Conservation (phyloP, 306 rosid species). For the Trifolium pratense region DNA sequence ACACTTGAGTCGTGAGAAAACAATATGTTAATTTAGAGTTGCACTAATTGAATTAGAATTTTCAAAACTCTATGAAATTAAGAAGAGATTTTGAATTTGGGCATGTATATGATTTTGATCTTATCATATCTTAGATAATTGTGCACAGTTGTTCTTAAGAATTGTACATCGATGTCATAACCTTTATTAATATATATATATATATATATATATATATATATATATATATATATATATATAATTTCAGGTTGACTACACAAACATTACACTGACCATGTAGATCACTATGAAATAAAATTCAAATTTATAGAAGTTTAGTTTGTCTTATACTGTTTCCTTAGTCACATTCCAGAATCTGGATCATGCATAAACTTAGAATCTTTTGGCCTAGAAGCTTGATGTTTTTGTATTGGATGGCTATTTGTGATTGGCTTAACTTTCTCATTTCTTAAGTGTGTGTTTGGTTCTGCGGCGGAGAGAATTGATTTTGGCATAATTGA, state of each 20-base stretch:
- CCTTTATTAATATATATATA: constrained; percentile 16
- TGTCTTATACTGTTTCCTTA: constrained; percentile 38
- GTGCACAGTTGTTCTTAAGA: constrained; percentile 19
- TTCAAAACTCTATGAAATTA: constrained; percentile 25
- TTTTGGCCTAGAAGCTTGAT: constrained; percentile 40
- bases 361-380: constrained; percentile 22
- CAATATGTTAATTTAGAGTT: no score
- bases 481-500: no score
- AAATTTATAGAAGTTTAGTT: constrained; percentile 19
- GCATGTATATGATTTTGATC: constrained; percentile 9
- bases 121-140: constrained; percentile 35
- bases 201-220: no score
- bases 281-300: constrained; percentile 35
- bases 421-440: constrained; percentile 26
- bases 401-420: constrained; percentile 20
- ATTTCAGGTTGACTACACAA: constrained; percentile 33
- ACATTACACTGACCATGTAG: constrained; percentile 39
- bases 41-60: constrained; percentile 20
- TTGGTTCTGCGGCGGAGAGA: no score
- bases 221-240: no score
- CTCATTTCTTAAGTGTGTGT: no score
- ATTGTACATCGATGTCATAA: not conserved
- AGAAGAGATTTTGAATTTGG: constrained; percentile 19
- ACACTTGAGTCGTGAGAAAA: no score
- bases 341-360: constrained; percentile 43